Evolutionary conservation across 371 early-diverging fungal species (phyloP).

Genomic region (Syncephalastrum monosporum): DNA sequence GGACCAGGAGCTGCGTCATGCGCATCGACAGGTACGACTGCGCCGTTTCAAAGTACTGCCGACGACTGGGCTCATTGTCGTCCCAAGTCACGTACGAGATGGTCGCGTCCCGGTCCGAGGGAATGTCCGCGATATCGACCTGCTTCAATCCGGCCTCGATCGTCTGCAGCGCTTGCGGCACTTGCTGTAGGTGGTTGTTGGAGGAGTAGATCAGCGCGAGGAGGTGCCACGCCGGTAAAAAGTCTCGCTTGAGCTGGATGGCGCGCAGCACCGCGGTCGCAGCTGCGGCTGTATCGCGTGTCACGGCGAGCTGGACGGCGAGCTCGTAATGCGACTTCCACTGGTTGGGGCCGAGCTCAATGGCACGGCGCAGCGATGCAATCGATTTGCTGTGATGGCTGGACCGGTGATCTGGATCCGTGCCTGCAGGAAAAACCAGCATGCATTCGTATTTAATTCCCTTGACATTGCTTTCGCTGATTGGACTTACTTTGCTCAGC

Average conservation of each 20-base stretch:
- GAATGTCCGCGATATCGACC: conserved; percentile 4
- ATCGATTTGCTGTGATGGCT: conserved; percentile 61
- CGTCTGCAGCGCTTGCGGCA: conserved; percentile 17
- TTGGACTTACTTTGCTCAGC: conserved; percentile 51
- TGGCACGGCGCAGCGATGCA: conserved; percentile 56
- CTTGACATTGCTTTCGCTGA: not conserved
- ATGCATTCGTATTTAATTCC: not conserved
- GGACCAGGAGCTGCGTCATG: conserved; percentile 14
- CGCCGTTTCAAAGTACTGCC: conserved; percentile 24
- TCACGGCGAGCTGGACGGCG: conserved; percentile 76
- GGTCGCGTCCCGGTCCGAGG: not conserved
- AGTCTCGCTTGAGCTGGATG: conserved; percentile 56
- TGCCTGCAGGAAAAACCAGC: not conserved
- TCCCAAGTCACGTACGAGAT: conserved; percentile 7
- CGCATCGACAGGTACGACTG: conserved; percentile 18
- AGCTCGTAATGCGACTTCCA: conserved; percentile 74
- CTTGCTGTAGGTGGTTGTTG: too few species aligned
- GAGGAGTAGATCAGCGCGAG: conserved; percentile 74
- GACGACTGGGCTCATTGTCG: conserved; percentile 3
- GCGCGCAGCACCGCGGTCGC: conserved; percentile 52
- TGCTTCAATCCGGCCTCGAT: conserved; percentile 5
- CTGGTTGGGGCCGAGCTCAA: conserved; percentile 35
- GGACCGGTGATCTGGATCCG: conserved; percentile 60
- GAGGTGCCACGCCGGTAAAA: conserved; percentile 83
- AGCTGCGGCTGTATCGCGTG: conserved; percentile 70